These are phyloP conservation scores for Phycomyces nitens DNA, from an alignment of 192 early-diverging fungal genomes.

Conservation along the genomic window DNA sequence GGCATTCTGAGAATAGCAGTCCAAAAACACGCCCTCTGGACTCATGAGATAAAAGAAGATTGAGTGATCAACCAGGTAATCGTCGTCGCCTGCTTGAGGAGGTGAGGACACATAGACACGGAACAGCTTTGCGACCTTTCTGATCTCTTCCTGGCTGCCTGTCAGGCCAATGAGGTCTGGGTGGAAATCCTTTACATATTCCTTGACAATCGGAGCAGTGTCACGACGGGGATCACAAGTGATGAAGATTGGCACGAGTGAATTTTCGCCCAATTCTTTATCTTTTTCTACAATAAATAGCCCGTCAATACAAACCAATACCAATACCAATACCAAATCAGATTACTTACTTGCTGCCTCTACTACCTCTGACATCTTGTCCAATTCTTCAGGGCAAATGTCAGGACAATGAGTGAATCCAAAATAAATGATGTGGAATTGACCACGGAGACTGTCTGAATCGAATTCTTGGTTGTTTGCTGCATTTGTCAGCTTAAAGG, in stretches of 20 bases:
- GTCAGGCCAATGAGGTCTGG: constrained; percentile 91
- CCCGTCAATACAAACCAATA: too few species aligned
- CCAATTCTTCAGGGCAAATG: constrained; percentile 97
- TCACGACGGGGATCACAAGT: constrained; percentile 97
- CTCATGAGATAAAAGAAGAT: constrained; percentile 98
- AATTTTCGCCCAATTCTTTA: constrained; percentile 25
- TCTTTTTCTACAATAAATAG: constrained; percentile 18
- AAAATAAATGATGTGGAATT: constrained; percentile 92
- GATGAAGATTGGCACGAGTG: constrained; percentile 88
- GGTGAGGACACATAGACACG: constrained; percentile 95
- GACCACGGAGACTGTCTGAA: constrained; percentile 76
- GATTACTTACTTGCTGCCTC: constrained; percentile 70
- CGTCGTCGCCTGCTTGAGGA: constrained; percentile 71
- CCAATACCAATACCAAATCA: too few species aligned
- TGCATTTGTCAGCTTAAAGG: constrained; percentile 78
- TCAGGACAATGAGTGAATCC: constrained; percentile 99
- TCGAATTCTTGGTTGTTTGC: constrained; percentile 70
- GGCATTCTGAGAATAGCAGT: constrained; percentile 85
- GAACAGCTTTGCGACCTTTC: constrained; percentile 80
- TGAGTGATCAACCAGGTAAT: constrained; percentile 97
- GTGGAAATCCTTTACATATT: constrained; percentile 88
- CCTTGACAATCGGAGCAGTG: constrained; percentile 71
- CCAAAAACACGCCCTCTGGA: constrained; percentile 85
- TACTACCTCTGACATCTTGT: constrained; percentile 91
- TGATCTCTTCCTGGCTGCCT: constrained; percentile 80